Evolutionary conservation across 2,329 filamentous ascomycete species (phyloP).

Genomic region (Thelonectria blattea): DNA sequence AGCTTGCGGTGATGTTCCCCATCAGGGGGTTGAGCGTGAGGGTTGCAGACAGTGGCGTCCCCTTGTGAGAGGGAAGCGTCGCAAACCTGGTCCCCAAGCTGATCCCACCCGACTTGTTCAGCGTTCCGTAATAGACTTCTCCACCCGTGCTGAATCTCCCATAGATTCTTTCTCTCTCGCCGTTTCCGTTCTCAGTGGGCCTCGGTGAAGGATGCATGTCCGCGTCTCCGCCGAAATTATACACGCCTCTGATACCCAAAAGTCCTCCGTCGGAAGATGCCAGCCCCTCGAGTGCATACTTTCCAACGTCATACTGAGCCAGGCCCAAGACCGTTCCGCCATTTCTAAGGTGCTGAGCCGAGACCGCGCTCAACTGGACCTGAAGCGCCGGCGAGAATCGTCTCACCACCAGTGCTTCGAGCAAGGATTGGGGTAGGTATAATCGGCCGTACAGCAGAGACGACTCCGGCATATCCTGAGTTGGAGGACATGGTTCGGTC

Average conservation of each 20-base stretch:
- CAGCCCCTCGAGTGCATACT: conserved; percentile 87
- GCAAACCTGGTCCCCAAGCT: conserved; percentile 89
- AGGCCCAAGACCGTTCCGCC: conserved; percentile 77
- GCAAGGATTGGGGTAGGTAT: conserved; percentile 81
- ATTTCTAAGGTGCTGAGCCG: conserved; percentile 72
- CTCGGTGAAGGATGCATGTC: conserved; percentile 36
- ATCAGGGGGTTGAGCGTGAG: conserved; percentile 93
- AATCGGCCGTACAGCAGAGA: conserved; percentile 77
- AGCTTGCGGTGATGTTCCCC: conserved; percentile 89
- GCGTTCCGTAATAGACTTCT: conserved; percentile 92
- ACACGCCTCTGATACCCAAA: conserved; percentile 85
- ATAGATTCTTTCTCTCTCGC: conserved; percentile 67
- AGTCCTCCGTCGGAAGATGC: conserved; percentile 92
- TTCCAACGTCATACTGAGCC: conserved; percentile 82
- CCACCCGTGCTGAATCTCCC: conserved; percentile 89
- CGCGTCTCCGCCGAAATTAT: conserved; percentile 87
- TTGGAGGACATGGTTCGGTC: conserved; percentile 32
- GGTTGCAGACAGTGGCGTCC: conserved; percentile 92
- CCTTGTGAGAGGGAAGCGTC: conserved; percentile 78
- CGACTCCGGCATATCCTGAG: conserved; percentile 48
- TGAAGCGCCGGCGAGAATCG: conserved; percentile 79
- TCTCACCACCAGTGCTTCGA: conserved; percentile 85
- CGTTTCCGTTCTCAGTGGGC: conserved; percentile 31
- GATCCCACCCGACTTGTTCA: conserved; percentile 93
- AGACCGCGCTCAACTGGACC: conserved; percentile 80